Evolutionary conservation across 805 yeast species (phyloP), one percentile per base, ranked within the genome.

Genomic region (Saturnispora silvae): DNA sequence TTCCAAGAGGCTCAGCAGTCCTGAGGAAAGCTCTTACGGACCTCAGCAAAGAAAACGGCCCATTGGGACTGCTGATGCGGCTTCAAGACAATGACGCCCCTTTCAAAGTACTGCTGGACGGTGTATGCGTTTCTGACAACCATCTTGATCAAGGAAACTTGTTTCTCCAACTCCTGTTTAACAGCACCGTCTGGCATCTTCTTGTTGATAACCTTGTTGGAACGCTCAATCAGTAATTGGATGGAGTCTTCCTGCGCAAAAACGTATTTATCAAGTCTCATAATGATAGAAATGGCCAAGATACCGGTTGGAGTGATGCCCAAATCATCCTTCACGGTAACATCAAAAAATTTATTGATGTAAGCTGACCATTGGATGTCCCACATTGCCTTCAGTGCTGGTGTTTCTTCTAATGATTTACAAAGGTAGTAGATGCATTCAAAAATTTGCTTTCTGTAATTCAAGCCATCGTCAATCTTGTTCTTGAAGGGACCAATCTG

Each of bases 401-500:
- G 37, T 28, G 50, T 48, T 28, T 50, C 49, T 37, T 60, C 64
- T 32, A 61, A 43, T 3, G 60, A 48, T 5, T 54, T 52, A 10
- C 62, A 51, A 31, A 80, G 53, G 7, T 82, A 67, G 52, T 75
- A 78, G 20, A 83, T 58, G 17, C 77, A 59, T 50, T 83, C 94
- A 53, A 77, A 81, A 5, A 81, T 65, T 27, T 80, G 68, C 51
- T 81, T 81, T 37, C 95, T 66, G 41, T 75, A 71, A 41, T 76
- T 84, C 28, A 81, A 62, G 0, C 86, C 92, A 45, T 77, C 79
- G 49, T 84, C 95, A 28, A 82, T 70, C 43, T 76, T 75, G 52
- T 82, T 87, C 51, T 81, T 82, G 63, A 80, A 83, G 0, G 94
- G 94, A 2, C 95, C 95, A 73, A 85, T 82, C 33, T 78, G 80